These are phyloP conservation scores for Linaria vulgaris DNA, from an alignment of 257 asterid genomes.

Conservation along the genomic window DNA sequence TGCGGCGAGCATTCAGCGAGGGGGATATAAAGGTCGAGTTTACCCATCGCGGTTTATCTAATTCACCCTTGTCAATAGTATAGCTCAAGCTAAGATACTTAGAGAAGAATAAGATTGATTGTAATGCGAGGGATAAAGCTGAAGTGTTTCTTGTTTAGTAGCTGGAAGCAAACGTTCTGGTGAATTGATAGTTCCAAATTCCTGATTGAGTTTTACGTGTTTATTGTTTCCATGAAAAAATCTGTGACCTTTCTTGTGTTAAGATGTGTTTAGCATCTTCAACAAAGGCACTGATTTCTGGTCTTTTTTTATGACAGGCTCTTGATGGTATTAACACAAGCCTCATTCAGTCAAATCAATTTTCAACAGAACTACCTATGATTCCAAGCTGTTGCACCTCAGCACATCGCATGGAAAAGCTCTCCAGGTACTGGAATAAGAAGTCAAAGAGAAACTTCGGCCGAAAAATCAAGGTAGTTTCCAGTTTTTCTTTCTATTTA, in stretches of 20 bases:
- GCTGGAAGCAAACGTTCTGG: not conserved
- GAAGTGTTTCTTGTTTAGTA: not conserved
- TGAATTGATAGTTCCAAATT: not conserved
- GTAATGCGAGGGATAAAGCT: too few species aligned
- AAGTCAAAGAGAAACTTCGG: conserved; percentile 86
- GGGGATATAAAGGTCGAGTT: conserved; percentile 87
- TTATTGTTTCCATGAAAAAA: conserved; percentile 31
- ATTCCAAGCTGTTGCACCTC: conserved; percentile 39
- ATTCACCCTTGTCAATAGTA: not conserved
- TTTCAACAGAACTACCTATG: conserved; percentile 50
- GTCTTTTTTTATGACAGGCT: conserved; percentile 85
- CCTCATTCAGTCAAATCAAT: conserved; percentile 49
- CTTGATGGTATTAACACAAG: conserved; percentile 49
- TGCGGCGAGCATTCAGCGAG: conserved; percentile 90
- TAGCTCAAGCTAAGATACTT: too few species aligned
- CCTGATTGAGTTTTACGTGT: conserved; percentile 19
- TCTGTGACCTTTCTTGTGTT: conserved; percentile 49
- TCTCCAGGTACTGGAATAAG: conserved; percentile 81
- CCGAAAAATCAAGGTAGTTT: conserved; percentile 79
- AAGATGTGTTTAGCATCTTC: conserved; percentile 56
- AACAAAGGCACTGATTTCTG: conserved; percentile 61
- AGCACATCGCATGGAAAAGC: conserved; percentile 83
- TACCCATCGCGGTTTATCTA: conserved; percentile 15
- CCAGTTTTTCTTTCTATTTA: not conserved
- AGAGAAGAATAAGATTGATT: too few species aligned